Base-by-base conservation (phyloP, 768 basidiomycete species). In the Calocybe indica region DNA sequence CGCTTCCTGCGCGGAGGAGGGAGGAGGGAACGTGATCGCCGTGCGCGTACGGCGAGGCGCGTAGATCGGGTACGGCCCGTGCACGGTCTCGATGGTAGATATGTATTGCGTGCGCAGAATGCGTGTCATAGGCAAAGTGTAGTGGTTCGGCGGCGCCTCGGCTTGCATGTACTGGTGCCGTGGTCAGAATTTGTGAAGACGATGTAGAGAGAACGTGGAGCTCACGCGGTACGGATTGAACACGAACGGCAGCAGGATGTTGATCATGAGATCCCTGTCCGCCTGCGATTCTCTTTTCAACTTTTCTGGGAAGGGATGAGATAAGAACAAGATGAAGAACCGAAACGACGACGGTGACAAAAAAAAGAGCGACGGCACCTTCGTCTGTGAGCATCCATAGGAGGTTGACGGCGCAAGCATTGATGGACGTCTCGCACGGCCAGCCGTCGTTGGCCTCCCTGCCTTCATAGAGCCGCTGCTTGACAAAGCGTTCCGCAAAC, bases 141-240 rank as follows among this genome's bases (percentile, higher is more conserved):
- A 81, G 57, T 85, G 81, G 47, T 76, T 68, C 11, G 83, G 79
- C 0, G 87, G 84, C 0, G 82, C 82, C 37, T 76, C 67, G 35
- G 79, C 69, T 3, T 76, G 61, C 1, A 80, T 64, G 57, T 85
- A 88, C 71, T 80, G 54, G 37, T 22, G 44, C 5, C 30, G 51
- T 9, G 6, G 29, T 33, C 32, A 43, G 45, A 32, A 14, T 41
- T 2, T 11, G 34, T 44, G 43, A 45, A 33, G 55, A 38, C 12
- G 40, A 32, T 29, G 35, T n/a, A 43, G 34, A 35, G 44, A 51
- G 55, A 55, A 35, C 5, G 22, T 2, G 40, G 41, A 11, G 52
- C 60, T 37, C 60, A 77, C 76, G 14, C 80, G 73, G 46, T 70
- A 72, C 1, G 80, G 74, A 42, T 74, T 65, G 47, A 83, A 59